Evolutionary conservation across 108 stramenopile genomes (phyloP).

Genomic region (Schizochytrium sp.): DNA sequence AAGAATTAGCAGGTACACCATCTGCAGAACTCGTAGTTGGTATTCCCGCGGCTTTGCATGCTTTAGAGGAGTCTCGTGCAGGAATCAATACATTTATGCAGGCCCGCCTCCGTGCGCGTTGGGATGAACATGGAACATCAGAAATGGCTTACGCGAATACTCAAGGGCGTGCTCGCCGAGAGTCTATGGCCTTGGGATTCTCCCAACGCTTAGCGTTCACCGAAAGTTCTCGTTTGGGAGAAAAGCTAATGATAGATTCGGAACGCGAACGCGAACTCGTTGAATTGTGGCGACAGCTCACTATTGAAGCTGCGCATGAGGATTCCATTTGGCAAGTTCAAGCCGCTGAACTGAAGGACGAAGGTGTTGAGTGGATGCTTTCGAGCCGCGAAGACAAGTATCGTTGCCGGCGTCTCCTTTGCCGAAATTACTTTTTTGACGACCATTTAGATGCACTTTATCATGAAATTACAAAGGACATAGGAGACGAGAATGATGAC

Average conservation of each 20-base stretch:
- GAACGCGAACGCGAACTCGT: slow-evolving; percentile 55
- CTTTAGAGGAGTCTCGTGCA: neutral
- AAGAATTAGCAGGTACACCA: too few species aligned
- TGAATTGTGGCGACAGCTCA: slow-evolving; percentile 11
- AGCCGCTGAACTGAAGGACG: neutral
- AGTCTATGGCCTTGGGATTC: slow-evolving; percentile 13
- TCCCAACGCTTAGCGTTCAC: slow-evolving; percentile 26
- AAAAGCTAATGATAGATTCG: neutral
- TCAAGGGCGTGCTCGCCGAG: neutral
- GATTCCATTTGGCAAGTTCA: slow-evolving; percentile 35
- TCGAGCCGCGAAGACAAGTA: slow-evolving; percentile 9
- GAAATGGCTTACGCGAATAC: slow-evolving; percentile 14
- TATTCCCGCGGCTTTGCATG: neutral
- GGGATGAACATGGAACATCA: slow-evolving; percentile 12
- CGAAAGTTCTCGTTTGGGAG: neutral
- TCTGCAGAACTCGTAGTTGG: neutral
- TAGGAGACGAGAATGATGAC: neutral
- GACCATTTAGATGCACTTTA: slow-evolving; percentile 47
- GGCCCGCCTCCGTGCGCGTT: neutral
- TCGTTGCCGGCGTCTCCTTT: slow-evolving; percentile 35
- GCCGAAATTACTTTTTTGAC: neutral
- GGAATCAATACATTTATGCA: slow-evolving; percentile 27
- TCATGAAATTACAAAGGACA: neutral
- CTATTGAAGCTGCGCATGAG: slow-evolving; percentile 52
- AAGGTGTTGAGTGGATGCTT: slow-evolving; percentile 46